A percentile compares a stretch with the other conserved stretches of the same genome.
Evolutionary conservation across 2,329 filamentous ascomycete genomes (phyloP).

Genomic region (Ophiostoma populinum): DNA sequence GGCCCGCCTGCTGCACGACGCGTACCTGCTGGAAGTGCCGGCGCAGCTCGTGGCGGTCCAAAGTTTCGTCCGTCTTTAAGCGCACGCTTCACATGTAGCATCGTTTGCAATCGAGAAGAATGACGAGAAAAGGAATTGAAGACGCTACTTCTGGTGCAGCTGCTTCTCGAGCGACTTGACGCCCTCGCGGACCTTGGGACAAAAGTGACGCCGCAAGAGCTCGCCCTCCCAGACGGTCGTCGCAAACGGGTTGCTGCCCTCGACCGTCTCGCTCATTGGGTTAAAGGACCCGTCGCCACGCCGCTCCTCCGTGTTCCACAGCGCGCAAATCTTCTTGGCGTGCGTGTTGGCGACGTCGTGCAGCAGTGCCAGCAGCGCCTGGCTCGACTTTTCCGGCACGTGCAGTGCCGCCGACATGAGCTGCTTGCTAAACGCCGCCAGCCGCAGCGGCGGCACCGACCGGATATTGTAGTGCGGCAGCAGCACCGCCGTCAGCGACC

Average conservation of each 20-base stretch:
- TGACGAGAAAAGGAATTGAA: background rate
- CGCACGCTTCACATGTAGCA: too few species aligned
- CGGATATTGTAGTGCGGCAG: constrained; percentile 58
- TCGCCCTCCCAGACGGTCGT: constrained; percentile 90
- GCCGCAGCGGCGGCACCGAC: constrained; percentile 59
- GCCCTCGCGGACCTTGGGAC: constrained; percentile 67
- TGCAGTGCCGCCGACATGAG: constrained; percentile 70
- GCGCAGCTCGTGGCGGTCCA: too few species aligned
- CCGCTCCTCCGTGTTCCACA: constrained; percentile 91
- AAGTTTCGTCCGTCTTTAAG: too few species aligned
- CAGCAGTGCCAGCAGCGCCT: constrained; percentile 64
- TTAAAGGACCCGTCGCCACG: constrained; percentile 81
- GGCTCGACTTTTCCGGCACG: constrained; percentile 73
- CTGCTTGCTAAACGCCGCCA: constrained; percentile 90
- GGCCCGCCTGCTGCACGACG: too few species aligned
- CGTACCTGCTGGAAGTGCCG: too few species aligned
- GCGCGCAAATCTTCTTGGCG: constrained; percentile 59
- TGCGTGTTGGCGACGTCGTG: constrained; percentile 67
- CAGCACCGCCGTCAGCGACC: constrained; percentile 67
- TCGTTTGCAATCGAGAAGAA: background rate
- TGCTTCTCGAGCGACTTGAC: constrained; percentile 52
- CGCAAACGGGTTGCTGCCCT: constrained; percentile 80
- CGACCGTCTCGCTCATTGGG: constrained; percentile 52
- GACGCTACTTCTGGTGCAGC: constrained; percentile 24
- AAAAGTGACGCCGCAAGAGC: constrained; percentile 68